phyloP scores from a whole-genome alignment of 768 basidiomycete species.

The Gautieria morchelliformis region DNA sequence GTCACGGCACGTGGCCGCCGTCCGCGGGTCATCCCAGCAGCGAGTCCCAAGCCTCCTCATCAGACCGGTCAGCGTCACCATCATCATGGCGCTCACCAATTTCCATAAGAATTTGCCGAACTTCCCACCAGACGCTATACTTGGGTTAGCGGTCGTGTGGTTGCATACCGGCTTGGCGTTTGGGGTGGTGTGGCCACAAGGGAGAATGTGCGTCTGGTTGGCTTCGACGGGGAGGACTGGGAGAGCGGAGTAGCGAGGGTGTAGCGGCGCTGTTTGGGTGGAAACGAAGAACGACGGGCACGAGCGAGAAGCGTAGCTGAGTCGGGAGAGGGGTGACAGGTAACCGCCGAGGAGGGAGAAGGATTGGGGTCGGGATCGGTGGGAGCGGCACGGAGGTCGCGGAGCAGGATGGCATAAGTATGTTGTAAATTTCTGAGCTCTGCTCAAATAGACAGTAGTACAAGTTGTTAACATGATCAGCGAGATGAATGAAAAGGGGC shows the following conservation, averaged over 20 bases:
- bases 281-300: not conserved
- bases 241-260: not conserved
- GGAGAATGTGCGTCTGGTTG: constrained; percentile 4
- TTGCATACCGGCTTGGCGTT: not conserved
- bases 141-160: not conserved
- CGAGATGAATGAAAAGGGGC: not conserved
- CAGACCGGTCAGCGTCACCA: not conserved
- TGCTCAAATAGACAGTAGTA: not conserved
- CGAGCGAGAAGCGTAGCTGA: not conserved
- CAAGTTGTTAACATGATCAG: not conserved
- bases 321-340: too few relatives aligned
- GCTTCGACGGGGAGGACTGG: not conserved
- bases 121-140: constrained; percentile 79
- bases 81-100: constrained; percentile 36
- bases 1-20: constrained; percentile 1
- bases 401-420: not conserved
- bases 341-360: not conserved
- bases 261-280: constrained; percentile 3
- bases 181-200: not conserved
- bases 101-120: constrained; percentile 83
- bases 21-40: constrained; percentile 14
- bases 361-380: not conserved
- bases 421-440: not conserved
- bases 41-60: constrained; percentile 9
- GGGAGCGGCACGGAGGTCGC: not conserved